Percentiles rank a stretch among this genome's conserved stretches.
These are phyloP conservation scores for Podila verticillata DNA, from an alignment of 192 early-diverging fungal species.

Conservation along the genomic window DNA sequence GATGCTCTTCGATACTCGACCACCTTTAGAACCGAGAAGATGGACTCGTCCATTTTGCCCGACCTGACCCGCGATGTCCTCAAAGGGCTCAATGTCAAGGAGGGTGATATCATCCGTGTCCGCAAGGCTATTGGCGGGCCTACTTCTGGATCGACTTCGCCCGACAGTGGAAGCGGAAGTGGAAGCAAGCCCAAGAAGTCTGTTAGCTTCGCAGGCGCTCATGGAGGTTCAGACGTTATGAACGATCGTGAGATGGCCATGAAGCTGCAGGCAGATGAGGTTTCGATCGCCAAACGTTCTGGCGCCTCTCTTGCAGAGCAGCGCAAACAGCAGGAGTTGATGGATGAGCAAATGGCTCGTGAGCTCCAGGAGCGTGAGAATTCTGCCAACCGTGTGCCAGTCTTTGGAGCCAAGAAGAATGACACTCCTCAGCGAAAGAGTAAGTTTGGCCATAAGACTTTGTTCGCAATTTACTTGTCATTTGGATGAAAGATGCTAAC, in stretches of 20 bases:
- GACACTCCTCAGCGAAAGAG: slow-evolving; percentile 46
- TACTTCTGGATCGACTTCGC: slow-evolving; percentile 56
- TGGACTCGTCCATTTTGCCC: slow-evolving; percentile 83
- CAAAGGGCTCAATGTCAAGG: slow-evolving; percentile 82
- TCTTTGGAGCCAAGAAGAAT: slow-evolving; percentile 43
- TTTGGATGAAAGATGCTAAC: slow-evolving; percentile 3
- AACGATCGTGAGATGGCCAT: slow-evolving; percentile 43
- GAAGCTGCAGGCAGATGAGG: slow-evolving; percentile 50
- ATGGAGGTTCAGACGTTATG: slow-evolving; percentile 39
- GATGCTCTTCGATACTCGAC: slow-evolving; percentile 85
- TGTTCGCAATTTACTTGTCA: neutral
- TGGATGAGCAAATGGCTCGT: slow-evolving; percentile 86
- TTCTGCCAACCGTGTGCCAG: slow-evolving; percentile 33
- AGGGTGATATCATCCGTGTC: slow-evolving; percentile 85
- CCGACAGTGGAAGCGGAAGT: slow-evolving; percentile 55
- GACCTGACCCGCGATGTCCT: slow-evolving; percentile 81
- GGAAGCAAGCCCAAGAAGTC: slow-evolving; percentile 47
- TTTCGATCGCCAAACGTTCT: slow-evolving; percentile 16
- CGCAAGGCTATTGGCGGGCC: slow-evolving; percentile 62
- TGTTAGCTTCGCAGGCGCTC: slow-evolving; percentile 49
- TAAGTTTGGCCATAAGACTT: slow-evolving; percentile 7
- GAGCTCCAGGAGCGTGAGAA: slow-evolving; percentile 82
- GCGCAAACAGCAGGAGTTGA: slow-evolving; percentile 57
- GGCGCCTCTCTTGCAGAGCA: slow-evolving; percentile 47
- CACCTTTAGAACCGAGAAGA: slow-evolving; percentile 85